Base-by-base conservation (phyloP, 2,329 filamentous ascomycete species). In the Colletotrichum lindemuthianum region DNA sequence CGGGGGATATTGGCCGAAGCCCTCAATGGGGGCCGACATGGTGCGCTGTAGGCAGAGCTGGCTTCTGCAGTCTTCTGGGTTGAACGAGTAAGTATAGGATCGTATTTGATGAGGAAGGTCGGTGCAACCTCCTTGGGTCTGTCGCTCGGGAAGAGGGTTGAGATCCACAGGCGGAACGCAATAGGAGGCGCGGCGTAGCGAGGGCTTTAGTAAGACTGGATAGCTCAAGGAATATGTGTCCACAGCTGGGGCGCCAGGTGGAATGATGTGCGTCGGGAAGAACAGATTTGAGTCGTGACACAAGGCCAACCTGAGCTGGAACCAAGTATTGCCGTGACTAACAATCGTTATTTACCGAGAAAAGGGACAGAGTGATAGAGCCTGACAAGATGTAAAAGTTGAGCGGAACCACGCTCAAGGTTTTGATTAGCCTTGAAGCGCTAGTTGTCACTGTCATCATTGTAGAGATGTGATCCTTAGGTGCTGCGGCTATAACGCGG, bases 21-120 rank as follows among this genome's bases (percentile, higher is more conserved):
- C 83, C 67, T 87, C 83, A 70, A 80, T 79, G 68, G 83, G 84
- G 72, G 84, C 84, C 72, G 86, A 85, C 86, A 88, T 88, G 74
- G 73, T 79, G 72, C 69, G 63, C 63, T 63, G 60, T 60, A 34
- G n/a, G 36, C 37, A n/a, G 16, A 39, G 33, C 15, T 11, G 45
- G n/a, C 12, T n/a, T 33, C 15, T 36, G 53, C 24, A 53, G 49
- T 39, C 13, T 55, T 47, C 11, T 57, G 34, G 11, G 44, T 13
- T 16, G 8, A 43, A 45, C 34, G n/a, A 43, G 44, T 16, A 47
- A 36, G 10, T 41, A 52, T 36, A 41, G 9, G 57, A 63, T 71
- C 71, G 67, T 65, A 70, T 69, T 69, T 59, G 61, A 63, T 55
- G 43, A 57, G 15, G 24, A 4, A 24, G 24, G 24, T 47, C 11